Conservation (phyloP, 345 rosid species). For the thale cress (Arabidopsis thaliana) region TAIR10.1 NC_003076.8:15524501-15525000, state of each 20-base stretch:
- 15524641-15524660: not conserved
- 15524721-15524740: constrained; percentile 62
- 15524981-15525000: not conserved
- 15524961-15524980: not conserved
- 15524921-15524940: not conserved
- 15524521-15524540: constrained; percentile 62
- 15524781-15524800: constrained; percentile 16
- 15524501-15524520: constrained; percentile 68
- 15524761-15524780: not conserved
- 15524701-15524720: constrained; percentile 67
- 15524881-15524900: constrained; percentile 2
- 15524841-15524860: not conserved
- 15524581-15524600: not conserved
- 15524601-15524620: not conserved
- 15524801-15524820: not conserved
- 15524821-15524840: constrained; percentile 9
- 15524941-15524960: not conserved
- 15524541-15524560: constrained; percentile 71
- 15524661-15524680: constrained; percentile 63
- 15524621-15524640: not conserved
- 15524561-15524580: constrained; percentile 56
- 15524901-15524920: constrained; percentile 6
- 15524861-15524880: not conserved
- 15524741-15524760: constrained; percentile 33
- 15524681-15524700: constrained; percentile 61